Evolutionary conservation across 805 yeast species (phyloP).

Genomic region (Lipomyces japonicus): DNA sequence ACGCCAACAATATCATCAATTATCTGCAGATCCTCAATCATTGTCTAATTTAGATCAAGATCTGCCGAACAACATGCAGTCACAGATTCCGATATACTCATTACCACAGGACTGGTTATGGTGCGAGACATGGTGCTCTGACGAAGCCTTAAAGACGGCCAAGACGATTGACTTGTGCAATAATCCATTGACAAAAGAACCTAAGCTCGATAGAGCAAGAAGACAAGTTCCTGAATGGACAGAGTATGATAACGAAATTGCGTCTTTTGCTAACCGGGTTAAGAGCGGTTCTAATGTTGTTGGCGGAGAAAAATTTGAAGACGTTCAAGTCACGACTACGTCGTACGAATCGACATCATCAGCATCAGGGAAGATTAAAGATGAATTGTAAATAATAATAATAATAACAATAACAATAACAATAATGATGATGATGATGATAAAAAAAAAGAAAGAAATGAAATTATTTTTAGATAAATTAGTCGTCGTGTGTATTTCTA

Average conservation of each 20-base stretch:
- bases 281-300: conserved; percentile 18
- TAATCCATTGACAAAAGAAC: conserved; percentile 77
- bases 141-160: conserved; percentile 56
- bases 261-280: conserved; percentile 31
- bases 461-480: conserved; percentile 1
- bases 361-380: not conserved
- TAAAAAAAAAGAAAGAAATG: conserved; percentile 1
- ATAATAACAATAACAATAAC: not conserved
- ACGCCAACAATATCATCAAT: conserved; percentile 77
- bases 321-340: not conserved
- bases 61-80: conserved; percentile 82
- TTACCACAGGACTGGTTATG: conserved; percentile 83
- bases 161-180: conserved; percentile 80
- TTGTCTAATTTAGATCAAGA: conserved; percentile 87
- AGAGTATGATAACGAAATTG: conserved; percentile 56
- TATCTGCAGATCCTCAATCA: conserved; percentile 76
- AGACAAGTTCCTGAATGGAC: conserved; percentile 79
- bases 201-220: conserved; percentile 68
- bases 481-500: conserved; percentile 10
- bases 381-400: conserved; percentile 2
- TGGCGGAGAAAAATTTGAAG: conserved; percentile 5
- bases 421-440: conserved; percentile 3
- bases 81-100: conserved; percentile 60
- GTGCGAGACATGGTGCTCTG: conserved; percentile 92
- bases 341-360: not conserved